phyloP scores from a whole-genome alignment of 192 early-diverging fungal species.

The Podila horticola region DNA sequence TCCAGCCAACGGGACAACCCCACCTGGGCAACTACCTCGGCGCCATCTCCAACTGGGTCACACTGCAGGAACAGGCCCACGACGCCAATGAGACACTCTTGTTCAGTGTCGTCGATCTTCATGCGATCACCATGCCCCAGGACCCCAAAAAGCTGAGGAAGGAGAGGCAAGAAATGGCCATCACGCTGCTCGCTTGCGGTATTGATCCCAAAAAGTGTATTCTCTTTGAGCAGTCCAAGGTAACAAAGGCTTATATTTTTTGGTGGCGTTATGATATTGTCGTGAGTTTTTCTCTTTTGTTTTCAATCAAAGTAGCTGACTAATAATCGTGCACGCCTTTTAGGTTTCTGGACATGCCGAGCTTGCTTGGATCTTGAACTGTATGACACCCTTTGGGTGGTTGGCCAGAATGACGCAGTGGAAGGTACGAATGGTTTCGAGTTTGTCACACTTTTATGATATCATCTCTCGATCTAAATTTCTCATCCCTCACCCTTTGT shows the following conservation, averaged over 20 bases:
- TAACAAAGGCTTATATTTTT: constrained; percentile 23
- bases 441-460: background rate
- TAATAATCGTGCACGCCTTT: background rate
- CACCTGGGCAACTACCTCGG: constrained; percentile 97
- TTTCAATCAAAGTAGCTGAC: no score
- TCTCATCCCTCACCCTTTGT: no score
- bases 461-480: no score
- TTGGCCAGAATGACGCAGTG: constrained; percentile 96
- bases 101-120: constrained; percentile 90
- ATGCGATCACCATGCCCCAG: constrained; percentile 85
- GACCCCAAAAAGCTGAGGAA: constrained; percentile 70
- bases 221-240: constrained; percentile 88
- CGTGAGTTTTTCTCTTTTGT: no score
- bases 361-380: constrained; percentile 87
- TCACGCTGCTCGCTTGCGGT: constrained; percentile 84
- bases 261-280: background rate
- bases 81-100: constrained; percentile 55
- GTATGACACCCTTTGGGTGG: constrained; percentile 89
- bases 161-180: constrained; percentile 79
- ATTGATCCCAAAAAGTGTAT: constrained; percentile 76
- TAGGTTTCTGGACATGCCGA: constrained; percentile 81
- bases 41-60: constrained; percentile 87
- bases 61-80: constrained; percentile 66
- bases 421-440: constrained; percentile 65
- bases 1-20: constrained; percentile 93